These are phyloP conservation scores for Cocos nucifera DNA, from an alignment of 176 grass and related monocot genomes.

Conservation along the genomic window DNA sequence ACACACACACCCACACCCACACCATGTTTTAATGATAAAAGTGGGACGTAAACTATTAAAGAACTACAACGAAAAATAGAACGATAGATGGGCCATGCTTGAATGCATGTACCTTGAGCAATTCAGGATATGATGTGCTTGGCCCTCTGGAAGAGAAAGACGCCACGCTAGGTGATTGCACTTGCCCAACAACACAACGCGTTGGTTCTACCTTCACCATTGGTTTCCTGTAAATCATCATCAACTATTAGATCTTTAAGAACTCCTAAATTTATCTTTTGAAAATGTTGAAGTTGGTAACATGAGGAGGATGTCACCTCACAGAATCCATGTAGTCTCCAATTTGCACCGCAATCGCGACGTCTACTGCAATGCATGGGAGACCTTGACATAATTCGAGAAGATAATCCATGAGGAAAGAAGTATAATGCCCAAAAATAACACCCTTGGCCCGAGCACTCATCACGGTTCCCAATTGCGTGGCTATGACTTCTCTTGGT, in stretches of 20 bases:
- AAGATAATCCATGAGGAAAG: background rate
- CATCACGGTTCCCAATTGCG: background rate
- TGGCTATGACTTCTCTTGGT: background rate
- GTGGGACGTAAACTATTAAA: no score
- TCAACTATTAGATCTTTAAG: no score
- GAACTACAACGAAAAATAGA: background rate
- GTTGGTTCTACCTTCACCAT: slow-evolving; percentile 2
- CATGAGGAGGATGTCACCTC: background rate
- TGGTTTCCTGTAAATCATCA: background rate
- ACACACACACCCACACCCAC: no score
- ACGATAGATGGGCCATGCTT: no score
- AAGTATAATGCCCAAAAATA: slow-evolving; percentile 10
- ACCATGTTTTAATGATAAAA: no score
- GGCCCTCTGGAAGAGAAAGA: slow-evolving; percentile 17
- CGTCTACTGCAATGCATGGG: slow-evolving; percentile 14
- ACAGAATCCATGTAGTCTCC: background rate
- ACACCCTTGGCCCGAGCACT: background rate
- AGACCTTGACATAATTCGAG: background rate
- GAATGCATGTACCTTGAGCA: slow-evolving; percentile 9
- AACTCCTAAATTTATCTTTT: no score
- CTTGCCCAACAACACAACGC: background rate
- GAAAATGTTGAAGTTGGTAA: no score
- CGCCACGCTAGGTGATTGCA: slow-evolving; percentile 11
- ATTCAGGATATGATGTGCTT: background rate
- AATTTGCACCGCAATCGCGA: background rate